A percentile compares a stretch with the other conserved stretches of the same genome.
Evolutionary conservation across 192 early-diverging fungal genomes (phyloP).

Genomic region (Podila horticola): DNA sequence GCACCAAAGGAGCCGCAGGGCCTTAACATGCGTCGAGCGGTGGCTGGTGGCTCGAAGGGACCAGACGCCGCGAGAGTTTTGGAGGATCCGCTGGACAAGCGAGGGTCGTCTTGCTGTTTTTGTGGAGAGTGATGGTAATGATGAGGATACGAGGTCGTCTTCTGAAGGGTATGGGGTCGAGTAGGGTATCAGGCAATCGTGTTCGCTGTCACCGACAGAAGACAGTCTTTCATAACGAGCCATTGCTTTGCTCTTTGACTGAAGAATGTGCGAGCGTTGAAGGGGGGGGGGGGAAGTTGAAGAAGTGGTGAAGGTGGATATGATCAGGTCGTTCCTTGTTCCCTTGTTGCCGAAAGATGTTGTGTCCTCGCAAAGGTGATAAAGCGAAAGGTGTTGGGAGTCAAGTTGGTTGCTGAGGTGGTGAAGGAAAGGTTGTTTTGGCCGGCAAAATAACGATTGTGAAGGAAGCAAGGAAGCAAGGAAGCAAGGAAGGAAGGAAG

Average conservation of each 20-base stretch:
- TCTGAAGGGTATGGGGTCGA: background rate
- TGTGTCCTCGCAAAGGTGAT: background rate
- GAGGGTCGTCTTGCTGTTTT: background rate
- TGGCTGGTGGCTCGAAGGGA: background rate
- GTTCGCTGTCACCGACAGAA: background rate
- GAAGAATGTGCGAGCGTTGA: background rate
- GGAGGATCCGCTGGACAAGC: background rate
- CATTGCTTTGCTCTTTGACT: background rate
- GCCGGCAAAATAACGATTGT: too few species aligned
- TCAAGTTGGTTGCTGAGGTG: background rate
- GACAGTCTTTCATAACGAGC: constrained; percentile 1
- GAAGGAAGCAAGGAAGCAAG: background rate
- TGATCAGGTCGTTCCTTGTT: too few species aligned
- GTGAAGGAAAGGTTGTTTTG: background rate
- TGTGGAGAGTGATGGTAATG: background rate
- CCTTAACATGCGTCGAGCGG: background rate
- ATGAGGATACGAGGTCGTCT: background rate
- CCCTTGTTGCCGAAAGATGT: background rate
- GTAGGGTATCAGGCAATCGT: background rate
- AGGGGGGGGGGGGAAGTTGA: constrained; percentile 3
- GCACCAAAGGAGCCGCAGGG: constrained; percentile 12
- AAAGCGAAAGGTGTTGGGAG: background rate
- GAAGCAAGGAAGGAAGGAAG: background rate
- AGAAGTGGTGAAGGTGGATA: background rate
- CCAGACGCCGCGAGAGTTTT: background rate